These are phyloP conservation scores for Pichia nanzhaoensis DNA, from an alignment of 805 yeast species.

Conservation along the genomic window DNA sequence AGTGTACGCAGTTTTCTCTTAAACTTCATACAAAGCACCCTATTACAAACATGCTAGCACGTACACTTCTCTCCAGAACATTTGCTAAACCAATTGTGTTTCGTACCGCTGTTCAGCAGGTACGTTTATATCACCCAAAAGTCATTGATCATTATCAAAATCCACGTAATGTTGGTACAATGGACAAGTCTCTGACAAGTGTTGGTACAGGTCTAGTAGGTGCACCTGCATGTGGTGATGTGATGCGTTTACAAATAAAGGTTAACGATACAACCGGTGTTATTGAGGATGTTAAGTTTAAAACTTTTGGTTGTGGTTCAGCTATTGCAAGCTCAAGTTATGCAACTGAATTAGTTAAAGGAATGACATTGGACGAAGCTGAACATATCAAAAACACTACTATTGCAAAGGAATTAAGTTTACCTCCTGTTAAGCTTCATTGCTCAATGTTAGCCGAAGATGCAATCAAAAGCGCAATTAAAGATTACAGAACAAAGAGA, in stretches of 20 bases:
- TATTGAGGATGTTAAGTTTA: conserved; percentile 91
- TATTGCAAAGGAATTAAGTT: conserved; percentile 87
- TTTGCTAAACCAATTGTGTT: background rate
- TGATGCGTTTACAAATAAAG: conserved; percentile 92
- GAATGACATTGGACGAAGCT: conserved; percentile 92
- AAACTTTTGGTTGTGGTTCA: conserved; percentile 98
- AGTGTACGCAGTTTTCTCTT: too few relatives aligned
- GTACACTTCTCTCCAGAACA: conserved; percentile 1
- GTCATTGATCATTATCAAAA: conserved; percentile 94
- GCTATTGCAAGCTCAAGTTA: conserved; percentile 96
- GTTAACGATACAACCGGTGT: conserved; percentile 87
- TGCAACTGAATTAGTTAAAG: conserved; percentile 92
- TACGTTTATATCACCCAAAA: conserved; percentile 68
- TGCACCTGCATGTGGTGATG: conserved; percentile 99
- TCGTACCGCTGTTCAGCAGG: background rate
- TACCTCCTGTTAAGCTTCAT: conserved; percentile 96
- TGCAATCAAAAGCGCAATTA: conserved; percentile 95
- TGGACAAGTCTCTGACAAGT: conserved; percentile 64
- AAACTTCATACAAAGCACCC: too few relatives aligned
- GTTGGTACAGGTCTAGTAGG: conserved; percentile 98
- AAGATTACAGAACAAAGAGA: conserved; percentile 88
- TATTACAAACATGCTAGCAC: background rate
- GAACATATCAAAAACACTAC: conserved; percentile 86
- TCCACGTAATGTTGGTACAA: conserved; percentile 93
- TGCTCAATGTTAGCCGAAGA: conserved; percentile 99